Conservation (phyloP, 108 stramenopile genomes). For the Cyclotella choctawhatcheeana region DNA sequence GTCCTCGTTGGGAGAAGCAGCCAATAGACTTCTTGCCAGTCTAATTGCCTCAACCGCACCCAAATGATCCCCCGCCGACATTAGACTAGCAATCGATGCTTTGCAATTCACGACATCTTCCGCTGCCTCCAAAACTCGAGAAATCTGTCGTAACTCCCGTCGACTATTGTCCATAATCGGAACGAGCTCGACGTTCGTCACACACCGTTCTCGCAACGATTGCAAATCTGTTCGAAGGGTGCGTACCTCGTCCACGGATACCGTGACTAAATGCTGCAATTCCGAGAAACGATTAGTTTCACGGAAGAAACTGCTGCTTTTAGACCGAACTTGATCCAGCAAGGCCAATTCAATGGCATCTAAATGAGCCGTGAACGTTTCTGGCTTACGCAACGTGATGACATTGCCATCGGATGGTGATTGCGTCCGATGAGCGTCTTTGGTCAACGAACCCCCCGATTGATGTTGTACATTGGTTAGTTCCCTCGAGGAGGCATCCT, state of each 20-base stretch:
- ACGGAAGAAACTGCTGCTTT: conserved; percentile 81
- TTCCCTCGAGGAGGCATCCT: background rate
- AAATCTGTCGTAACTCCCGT: conserved; percentile 60
- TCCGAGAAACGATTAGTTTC: conserved; percentile 87
- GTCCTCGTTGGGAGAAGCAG: conserved; percentile 25
- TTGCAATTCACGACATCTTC: conserved; percentile 75
- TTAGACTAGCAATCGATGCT: conserved; percentile 68
- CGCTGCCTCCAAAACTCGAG: conserved; percentile 68
- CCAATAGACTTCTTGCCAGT: conserved; percentile 63
- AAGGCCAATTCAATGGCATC: conserved; percentile 83
- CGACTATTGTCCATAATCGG: conserved; percentile 61
- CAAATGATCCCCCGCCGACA: conserved; percentile 75
- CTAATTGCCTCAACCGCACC: conserved; percentile 81
- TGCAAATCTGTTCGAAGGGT: conserved; percentile 54
- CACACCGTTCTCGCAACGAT: conserved; percentile 55
- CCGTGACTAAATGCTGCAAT: conserved; percentile 66
- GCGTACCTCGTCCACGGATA: conserved; percentile 70
- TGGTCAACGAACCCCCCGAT: conserved; percentile 27
- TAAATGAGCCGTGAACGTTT: conserved; percentile 69
- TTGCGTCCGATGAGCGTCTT: conserved; percentile 41
- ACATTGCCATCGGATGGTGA: conserved; percentile 55
- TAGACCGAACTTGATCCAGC: conserved; percentile 79
- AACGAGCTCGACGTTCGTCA: conserved; percentile 63
- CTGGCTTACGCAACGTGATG: conserved; percentile 66
- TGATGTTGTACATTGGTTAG: conserved; percentile 18